These are phyloP conservation scores for Amborella trichopoda DNA, from an alignment of 164 flowering plant species.

Conservation along the genomic window DNA sequence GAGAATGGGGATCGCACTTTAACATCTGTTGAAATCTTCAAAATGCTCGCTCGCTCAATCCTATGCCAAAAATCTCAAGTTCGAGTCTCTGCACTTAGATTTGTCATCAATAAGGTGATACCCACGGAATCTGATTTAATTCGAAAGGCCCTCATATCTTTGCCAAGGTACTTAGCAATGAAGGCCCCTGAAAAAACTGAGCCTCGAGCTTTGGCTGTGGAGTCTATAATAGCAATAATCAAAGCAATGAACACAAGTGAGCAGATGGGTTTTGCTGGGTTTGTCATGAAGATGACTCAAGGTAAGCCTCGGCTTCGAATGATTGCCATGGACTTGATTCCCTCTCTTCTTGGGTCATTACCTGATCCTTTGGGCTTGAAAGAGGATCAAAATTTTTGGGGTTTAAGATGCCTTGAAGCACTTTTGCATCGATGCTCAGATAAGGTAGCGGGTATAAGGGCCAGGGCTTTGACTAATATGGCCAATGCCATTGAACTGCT, in stretches of 20 bases:
- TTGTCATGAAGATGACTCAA: conserved; percentile 63
- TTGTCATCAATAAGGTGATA: conserved; percentile 36
- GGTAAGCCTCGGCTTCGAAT: conserved; percentile 63
- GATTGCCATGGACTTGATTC: conserved; percentile 67
- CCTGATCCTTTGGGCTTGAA: conserved; percentile 30
- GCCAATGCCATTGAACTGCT: conserved; percentile 53
- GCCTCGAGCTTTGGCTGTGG: conserved; percentile 69
- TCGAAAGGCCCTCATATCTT: conserved; percentile 47
- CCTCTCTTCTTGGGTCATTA: conserved; percentile 27
- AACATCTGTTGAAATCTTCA: conserved; percentile 60
- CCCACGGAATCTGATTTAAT: conserved; percentile 30
- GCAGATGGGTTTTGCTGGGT: conserved; percentile 55
- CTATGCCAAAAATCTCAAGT: conserved; percentile 46
- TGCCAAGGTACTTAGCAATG: conserved; percentile 53
- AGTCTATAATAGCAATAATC: conserved; percentile 68
- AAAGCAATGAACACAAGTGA: conserved; percentile 41
- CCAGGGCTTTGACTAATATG: conserved; percentile 68
- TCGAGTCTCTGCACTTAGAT: conserved; percentile 43
- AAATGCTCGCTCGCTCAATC: conserved; percentile 44
- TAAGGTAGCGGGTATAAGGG: conserved; percentile 47
- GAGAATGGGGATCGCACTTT: conserved; percentile 59
- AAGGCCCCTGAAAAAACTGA: conserved; percentile 92
- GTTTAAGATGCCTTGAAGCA: conserved; percentile 49
- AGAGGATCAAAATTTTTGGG: conserved; percentile 24
- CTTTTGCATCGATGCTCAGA: conserved; percentile 71